phyloP scores from a whole-genome alignment of 495 filamentous ascomycete species.

The Xylaria longipes region DNA sequence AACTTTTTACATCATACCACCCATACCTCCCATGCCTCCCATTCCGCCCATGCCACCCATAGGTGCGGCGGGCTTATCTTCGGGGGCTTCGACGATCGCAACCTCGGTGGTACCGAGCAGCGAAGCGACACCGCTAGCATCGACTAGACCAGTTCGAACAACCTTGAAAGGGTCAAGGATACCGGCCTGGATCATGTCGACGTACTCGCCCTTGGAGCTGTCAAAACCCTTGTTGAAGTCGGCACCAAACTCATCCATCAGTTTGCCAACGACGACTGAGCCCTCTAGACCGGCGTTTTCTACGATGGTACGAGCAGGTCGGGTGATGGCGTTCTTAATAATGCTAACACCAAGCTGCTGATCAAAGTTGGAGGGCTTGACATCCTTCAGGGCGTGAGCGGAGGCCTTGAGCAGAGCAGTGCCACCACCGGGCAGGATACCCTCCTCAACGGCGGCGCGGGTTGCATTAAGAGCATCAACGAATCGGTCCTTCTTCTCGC shows the following conservation, averaged over 20 bases:
- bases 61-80: slow-evolving; percentile 75
- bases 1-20: slow-evolving; percentile 58
- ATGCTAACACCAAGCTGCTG: slow-evolving; percentile 98
- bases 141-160: slow-evolving; percentile 91
- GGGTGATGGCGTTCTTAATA: slow-evolving; percentile 95
- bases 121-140: slow-evolving; percentile 95
- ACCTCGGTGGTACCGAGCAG: slow-evolving; percentile 98
- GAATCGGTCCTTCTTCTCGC: slow-evolving; percentile 99
- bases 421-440: slow-evolving; percentile 97
- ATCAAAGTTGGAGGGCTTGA: slow-evolving; percentile 95
- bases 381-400: slow-evolving; percentile 77
- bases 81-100: slow-evolving; percentile 92
- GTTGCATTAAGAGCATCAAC: slow-evolving; percentile 98
- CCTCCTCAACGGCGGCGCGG: slow-evolving; percentile 97
- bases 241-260: slow-evolving; percentile 86
- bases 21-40: slow-evolving; percentile 77
- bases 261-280: slow-evolving; percentile 95
- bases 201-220: slow-evolving; percentile 94
- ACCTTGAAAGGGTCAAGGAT: slow-evolving; percentile 99
- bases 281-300: slow-evolving; percentile 98
- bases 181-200: slow-evolving; percentile 96
- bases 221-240: slow-evolving; percentile 99
- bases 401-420: slow-evolving; percentile 98
- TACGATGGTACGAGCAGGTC: slow-evolving; percentile 90
- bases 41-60: slow-evolving; percentile 68